These are phyloP conservation scores for Scedosporium boydii DNA, from an alignment of 2,329 filamentous ascomycete genomes.

Conservation along the genomic window DNA sequence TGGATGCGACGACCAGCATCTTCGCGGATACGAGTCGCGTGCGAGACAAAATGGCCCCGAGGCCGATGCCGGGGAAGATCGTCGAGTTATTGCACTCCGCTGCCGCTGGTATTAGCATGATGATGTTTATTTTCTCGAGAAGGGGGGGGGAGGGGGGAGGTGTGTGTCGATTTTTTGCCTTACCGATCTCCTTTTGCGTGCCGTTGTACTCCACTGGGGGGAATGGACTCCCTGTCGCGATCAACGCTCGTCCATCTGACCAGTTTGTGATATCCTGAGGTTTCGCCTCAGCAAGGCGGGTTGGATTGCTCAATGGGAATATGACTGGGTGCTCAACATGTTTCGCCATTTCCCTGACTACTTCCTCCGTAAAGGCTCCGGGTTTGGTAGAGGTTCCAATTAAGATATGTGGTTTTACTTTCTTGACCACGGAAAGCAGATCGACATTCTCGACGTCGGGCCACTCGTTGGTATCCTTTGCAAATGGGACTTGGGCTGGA, in stretches of 20 bases:
- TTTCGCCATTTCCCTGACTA: slow-evolving; percentile 66
- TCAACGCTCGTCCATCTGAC: slow-evolving; percentile 68
- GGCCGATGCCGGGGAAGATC: slow-evolving; percentile 76
- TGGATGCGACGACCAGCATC: slow-evolving; percentile 74
- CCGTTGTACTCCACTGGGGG: slow-evolving; percentile 56
- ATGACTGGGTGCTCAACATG: slow-evolving; percentile 66
- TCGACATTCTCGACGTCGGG: slow-evolving; percentile 38
- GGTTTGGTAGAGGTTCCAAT: slow-evolving; percentile 78
- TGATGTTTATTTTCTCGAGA: slow-evolving; percentile 18
- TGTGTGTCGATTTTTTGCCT: neutral
- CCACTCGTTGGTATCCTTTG: slow-evolving; percentile 57
- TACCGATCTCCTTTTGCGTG: slow-evolving; percentile 26
- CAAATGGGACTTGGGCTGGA: slow-evolving; percentile 57
- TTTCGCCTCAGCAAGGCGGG: slow-evolving; percentile 70
- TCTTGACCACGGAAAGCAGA: slow-evolving; percentile 58
- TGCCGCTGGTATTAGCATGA: slow-evolving; percentile 38
- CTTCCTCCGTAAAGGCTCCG: slow-evolving; percentile 63
- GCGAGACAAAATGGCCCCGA: slow-evolving; percentile 65
- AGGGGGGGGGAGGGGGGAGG: neutral
- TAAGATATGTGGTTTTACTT: slow-evolving; percentile 69
- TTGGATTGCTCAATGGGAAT: slow-evolving; percentile 80
- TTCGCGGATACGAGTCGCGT: slow-evolving; percentile 58
- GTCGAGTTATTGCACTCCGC: slow-evolving; percentile 80
- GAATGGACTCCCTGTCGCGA: slow-evolving; percentile 80
- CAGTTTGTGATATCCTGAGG: slow-evolving; percentile 68